Base-by-base conservation (phyloP, 1,139 yeast genomes). In the Chernovozyma sophiae-reginae region DNA sequence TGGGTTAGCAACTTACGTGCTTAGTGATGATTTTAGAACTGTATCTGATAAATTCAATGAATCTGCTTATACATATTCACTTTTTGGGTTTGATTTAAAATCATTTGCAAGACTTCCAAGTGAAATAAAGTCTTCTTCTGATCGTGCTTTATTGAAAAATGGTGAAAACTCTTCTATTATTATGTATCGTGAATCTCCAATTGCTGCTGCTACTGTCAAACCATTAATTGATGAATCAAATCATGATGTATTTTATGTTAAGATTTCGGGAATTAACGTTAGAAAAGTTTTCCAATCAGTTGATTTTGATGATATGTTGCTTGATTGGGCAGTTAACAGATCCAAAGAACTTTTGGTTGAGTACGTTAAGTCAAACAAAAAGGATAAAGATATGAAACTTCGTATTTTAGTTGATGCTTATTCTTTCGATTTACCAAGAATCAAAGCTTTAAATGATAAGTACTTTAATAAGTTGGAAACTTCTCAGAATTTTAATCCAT, bases 251-350 rank as follows among this genome's bases (percentile, higher is more conserved):
- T 68, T 73, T 40, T 60, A 65, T 6, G 72, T 78, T 42, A 67
- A 66, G 36, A 73, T 83, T 38, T 66, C 77, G 4, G 79, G 82
- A 3, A 54, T 79, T 16, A 81, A 81, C 40, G 74, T 81, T 31
- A 73, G 87, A 57, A 77, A 75, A 51, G 89, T 82, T 3, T 83
- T 82, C 52, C 57, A 69, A 31, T 70, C 67, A 42, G 77, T 81
- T 11, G 87, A 83, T 29, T 73, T 84, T 40, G 70, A 81, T 25
- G 71, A 71, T 35, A 81, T 82, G 45, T 62, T 82, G 42, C 46
- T 82, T 23, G 79, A 72, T 37, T 79, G 83, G 81, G 74, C 82
- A 6, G 61, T 74, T 39, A 46, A 64, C 25, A 69, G 81, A 51
- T 62, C 82, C 12, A 62, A 69, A 40, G 57, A 57, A 26, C 53